Evolutionary conservation across 2,329 filamentous ascomycete species (phyloP).

Genomic region (Talaromyces sp.): DNA sequence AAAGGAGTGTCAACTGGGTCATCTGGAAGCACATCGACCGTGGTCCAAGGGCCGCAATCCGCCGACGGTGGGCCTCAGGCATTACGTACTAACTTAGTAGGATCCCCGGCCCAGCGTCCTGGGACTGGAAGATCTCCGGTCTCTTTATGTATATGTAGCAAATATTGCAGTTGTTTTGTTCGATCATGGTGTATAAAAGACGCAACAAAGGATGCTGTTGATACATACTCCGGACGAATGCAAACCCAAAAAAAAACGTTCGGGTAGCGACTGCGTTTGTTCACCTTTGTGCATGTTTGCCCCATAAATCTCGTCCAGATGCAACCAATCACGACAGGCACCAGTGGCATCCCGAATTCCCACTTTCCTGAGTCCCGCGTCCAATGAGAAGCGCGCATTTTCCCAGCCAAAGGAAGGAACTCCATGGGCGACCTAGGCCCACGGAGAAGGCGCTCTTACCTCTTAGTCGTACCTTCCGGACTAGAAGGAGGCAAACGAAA

Average conservation of each 20-base stretch:
- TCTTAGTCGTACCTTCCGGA: neutral
- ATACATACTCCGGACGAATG: too few species aligned
- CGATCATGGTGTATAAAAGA: too few species aligned
- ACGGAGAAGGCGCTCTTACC: neutral
- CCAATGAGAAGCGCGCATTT: neutral
- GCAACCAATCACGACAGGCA: neutral
- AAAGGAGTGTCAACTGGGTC: too few species aligned
- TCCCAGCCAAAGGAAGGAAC: neutral
- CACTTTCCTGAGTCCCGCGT: slow-evolving; percentile 2
- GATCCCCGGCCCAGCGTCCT: neutral
- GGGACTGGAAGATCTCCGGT: neutral
- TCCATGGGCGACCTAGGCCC: neutral
- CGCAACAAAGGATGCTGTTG: neutral
- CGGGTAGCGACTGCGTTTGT: neutral
- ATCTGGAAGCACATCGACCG: slow-evolving; percentile 15
- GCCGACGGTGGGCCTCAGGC: slow-evolving; percentile 1
- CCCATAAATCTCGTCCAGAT: neutral
- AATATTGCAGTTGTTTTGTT: too few species aligned
- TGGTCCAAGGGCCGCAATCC: slow-evolving; percentile 9
- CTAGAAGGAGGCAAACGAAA: neutral
- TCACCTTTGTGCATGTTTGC: neutral
- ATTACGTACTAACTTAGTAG: neutral
- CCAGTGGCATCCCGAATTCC: neutral
- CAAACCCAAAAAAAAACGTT: too few species aligned
- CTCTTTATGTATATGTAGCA: neutral